Conservation (phyloP, 2,329 filamentous ascomycete species). For the Fusarium sp. region DNA sequence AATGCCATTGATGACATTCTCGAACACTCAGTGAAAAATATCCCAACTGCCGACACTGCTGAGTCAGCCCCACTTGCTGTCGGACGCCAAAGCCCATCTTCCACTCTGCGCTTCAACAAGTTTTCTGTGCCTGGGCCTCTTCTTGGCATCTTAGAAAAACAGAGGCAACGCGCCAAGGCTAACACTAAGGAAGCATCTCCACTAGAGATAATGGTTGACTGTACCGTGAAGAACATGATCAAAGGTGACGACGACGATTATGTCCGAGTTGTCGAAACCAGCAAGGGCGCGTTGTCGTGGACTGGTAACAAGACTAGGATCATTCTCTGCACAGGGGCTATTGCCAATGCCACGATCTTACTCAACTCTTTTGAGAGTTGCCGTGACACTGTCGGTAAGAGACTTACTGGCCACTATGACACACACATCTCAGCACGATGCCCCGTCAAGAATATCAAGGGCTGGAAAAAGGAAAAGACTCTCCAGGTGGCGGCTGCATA, state of each 20-base stretch:
- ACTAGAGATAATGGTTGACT: conserved; percentile 1
- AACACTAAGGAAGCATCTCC: not conserved
- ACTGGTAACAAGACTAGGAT: not conserved
- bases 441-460: not conserved
- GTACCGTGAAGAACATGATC: not conserved
- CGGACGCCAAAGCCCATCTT: not conserved
- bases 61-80: conserved; percentile 2
- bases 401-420: not conserved
- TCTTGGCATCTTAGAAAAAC: not conserved
- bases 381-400: not conserved
- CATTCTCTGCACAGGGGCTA: not conserved
- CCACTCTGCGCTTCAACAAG: not conserved
- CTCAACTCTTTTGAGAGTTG: not conserved
- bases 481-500: not conserved
- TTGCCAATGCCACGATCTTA: not conserved
- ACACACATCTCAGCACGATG: not conserved
- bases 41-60: not conserved
- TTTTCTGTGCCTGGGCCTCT: not conserved
- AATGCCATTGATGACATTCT: not conserved
- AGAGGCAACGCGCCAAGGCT: not conserved
- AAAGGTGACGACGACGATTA: not conserved
- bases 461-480: not conserved
- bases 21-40: not conserved
- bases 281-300: not conserved
- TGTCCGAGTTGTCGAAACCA: not conserved